Conservation (phyloP, 1,139 yeast species). For the Saccharomyces hybrid region DNA sequence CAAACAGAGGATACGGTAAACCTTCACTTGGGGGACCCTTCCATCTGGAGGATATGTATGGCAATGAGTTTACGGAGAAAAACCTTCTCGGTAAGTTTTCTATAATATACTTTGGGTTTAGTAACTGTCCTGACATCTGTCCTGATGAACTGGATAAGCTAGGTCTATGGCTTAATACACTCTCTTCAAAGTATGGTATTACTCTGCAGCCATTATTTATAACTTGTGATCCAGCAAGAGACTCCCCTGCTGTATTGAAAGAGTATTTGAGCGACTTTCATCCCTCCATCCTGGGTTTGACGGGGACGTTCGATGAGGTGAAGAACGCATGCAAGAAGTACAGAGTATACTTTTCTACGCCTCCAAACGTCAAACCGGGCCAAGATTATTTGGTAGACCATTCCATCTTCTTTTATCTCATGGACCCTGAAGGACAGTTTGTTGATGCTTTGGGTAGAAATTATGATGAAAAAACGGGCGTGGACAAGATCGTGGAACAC, state of each 20-base stretch:
- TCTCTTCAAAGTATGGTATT: slow-evolving; percentile 49
- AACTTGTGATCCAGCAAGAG: slow-evolving; percentile 97
- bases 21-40: slow-evolving; percentile 93
- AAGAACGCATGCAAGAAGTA: slow-evolving; percentile 80
- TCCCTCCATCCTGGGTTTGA: slow-evolving; percentile 79
- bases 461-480: slow-evolving; percentile 72
- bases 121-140: slow-evolving; percentile 97
- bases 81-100: slow-evolving; percentile 73
- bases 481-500: slow-evolving; percentile 66
- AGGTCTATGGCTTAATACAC: slow-evolving; percentile 65
- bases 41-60: slow-evolving; percentile 60
- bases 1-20: slow-evolving; percentile 81
- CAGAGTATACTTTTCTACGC: slow-evolving; percentile 94
- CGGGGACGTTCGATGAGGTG: slow-evolving; percentile 83
- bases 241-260: slow-evolving; percentile 74
- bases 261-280: slow-evolving; percentile 83
- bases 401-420: slow-evolving; percentile 88
- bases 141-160: slow-evolving; percentile 95
- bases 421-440: slow-evolving; percentile 96
- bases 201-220: slow-evolving; percentile 79
- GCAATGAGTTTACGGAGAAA: slow-evolving; percentile 66
- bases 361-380: slow-evolving; percentile 87
- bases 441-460: slow-evolving; percentile 93
- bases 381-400: slow-evolving; percentile 97
- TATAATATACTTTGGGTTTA: slow-evolving; percentile 89